phyloP scores from a whole-genome alignment of 2,329 filamentous ascomycete species.

The Xylaria sp. region DNA sequence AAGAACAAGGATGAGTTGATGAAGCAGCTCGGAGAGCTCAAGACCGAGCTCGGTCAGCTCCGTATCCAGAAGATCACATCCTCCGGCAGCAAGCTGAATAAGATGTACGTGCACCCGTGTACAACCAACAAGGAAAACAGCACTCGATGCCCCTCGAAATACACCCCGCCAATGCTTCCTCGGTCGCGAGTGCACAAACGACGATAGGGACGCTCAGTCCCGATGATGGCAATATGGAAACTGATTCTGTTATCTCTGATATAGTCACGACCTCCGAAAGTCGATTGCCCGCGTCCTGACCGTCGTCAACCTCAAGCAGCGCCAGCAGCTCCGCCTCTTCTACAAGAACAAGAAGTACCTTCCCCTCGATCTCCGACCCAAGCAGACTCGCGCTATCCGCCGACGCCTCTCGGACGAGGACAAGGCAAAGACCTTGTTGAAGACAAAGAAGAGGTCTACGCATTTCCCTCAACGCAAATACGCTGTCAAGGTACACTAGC shows the following conservation, averaged over 20 bases:
- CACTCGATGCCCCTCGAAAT: conserved; percentile 33
- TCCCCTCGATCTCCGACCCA: conserved; percentile 96
- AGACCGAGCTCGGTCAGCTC: conserved; percentile 95
- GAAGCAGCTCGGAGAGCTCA: conserved; percentile 94
- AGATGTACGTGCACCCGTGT: conserved; percentile 80
- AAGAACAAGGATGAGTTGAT: conserved; percentile 99
- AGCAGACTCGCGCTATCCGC: conserved; percentile 98
- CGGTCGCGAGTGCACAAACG: conserved; percentile 14
- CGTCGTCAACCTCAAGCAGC: conserved; percentile 99
- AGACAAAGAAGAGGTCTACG: conserved; percentile 93
- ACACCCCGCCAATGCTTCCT: conserved; percentile 28
- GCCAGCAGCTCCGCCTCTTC: conserved; percentile 96
- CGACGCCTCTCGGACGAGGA: conserved; percentile 94
- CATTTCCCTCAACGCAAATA: conserved; percentile 99
- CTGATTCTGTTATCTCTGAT: conserved; percentile 40
- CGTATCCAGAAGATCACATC: conserved; percentile 99
- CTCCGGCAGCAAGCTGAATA: conserved; percentile 94
- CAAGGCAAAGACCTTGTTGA: conserved; percentile 83
- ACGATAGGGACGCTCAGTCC: neutral
- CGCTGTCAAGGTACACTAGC: conserved; percentile 87
- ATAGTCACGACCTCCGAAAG: conserved; percentile 98
- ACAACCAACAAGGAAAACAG: conserved; percentile 10
- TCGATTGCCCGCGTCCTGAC: conserved; percentile 98
- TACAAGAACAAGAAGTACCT: conserved; percentile 99
- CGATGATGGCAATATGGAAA: neutral